These are phyloP conservation scores for Kalanchoe fedtschenkoi DNA, from an alignment of 164 flowering plant species.

Conservation along the genomic window DNA sequence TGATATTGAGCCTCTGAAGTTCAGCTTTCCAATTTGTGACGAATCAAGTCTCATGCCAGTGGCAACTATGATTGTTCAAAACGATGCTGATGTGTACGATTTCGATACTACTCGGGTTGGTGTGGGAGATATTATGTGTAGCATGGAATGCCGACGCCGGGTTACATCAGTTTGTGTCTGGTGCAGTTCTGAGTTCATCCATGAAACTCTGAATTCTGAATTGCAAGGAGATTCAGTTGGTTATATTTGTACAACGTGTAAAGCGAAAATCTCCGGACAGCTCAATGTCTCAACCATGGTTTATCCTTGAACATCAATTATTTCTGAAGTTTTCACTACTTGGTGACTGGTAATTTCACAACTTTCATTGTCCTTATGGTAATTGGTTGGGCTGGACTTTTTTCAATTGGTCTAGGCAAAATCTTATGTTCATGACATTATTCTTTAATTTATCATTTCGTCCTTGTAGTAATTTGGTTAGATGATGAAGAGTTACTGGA, in stretches of 20 bases:
- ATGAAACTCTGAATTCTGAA: conserved; percentile 37
- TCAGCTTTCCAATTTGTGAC: conserved; percentile 19
- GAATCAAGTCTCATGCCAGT: conserved; percentile 4
- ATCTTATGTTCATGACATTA: too few relatives aligned
- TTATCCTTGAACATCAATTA: conserved; percentile 14
- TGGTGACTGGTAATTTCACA: background rate
- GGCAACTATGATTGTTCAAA: conserved; percentile 27
- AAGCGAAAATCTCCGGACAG: conserved; percentile 58
- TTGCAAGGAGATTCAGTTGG: conserved; percentile 67
- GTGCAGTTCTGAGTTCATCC: conserved; percentile 64
- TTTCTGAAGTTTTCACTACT: conserved; percentile 9
- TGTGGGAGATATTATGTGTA: conserved; percentile 26
- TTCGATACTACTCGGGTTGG: conserved; percentile 35
- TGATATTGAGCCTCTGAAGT: conserved; percentile 39
- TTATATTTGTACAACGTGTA: conserved; percentile 77
- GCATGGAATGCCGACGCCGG: conserved; percentile 20
- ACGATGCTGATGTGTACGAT: conserved; percentile 18
- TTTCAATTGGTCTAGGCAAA: background rate
- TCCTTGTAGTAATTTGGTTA: too few relatives aligned
- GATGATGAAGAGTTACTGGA: too few relatives aligned
- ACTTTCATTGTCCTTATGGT: background rate
- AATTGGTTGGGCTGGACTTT: background rate
- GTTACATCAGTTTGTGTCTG: conserved; percentile 58
- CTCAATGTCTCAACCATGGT: conserved; percentile 27
- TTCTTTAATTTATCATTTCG: too few relatives aligned